Evolutionary conservation across 257 asterid genomes (phyloP).

Genomic region (Petunia axillaris): DNA sequence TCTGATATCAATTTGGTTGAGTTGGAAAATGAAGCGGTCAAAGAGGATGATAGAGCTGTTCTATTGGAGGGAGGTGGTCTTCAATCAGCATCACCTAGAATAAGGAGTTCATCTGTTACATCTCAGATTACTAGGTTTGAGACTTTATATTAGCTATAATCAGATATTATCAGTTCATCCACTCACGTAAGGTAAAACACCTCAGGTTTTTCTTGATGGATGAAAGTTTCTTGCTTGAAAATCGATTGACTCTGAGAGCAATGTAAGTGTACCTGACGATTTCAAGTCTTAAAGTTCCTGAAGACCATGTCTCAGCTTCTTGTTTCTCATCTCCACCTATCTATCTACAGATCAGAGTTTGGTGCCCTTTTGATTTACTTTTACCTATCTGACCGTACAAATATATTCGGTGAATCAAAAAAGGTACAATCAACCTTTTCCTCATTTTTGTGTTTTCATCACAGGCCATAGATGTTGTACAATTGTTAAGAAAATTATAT

Average conservation of each 20-base stretch:
- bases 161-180: slow-evolving; percentile 19
- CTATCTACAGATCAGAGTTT: slow-evolving; percentile 71
- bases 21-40: slow-evolving; percentile 53
- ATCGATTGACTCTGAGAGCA: slow-evolving; percentile 80
- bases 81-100: slow-evolving; percentile 61
- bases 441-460: background rate
- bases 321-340: slow-evolving; percentile 19
- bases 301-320: slow-evolving; percentile 7
- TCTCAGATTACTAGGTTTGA: slow-evolving; percentile 66
- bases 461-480: background rate
- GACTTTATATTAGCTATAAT: slow-evolving; percentile 3
- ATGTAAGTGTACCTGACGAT: slow-evolving; percentile 50
- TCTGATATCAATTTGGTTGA: slow-evolving; percentile 78
- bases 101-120: slow-evolving; percentile 58
- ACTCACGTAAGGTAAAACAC: slow-evolving; percentile 28
- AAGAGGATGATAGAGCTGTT: slow-evolving; percentile 77
- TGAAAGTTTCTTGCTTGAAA: slow-evolving; percentile 75
- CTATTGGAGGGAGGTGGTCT: slow-evolving; percentile 80
- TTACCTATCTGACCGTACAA: slow-evolving; percentile 85
- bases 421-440: slow-evolving; percentile 52
- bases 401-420: slow-evolving; percentile 78
- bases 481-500: background rate
- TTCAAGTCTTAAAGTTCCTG: slow-evolving; percentile 3
- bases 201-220: slow-evolving; percentile 77
- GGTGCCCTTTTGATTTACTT: slow-evolving; percentile 79